Conservation (phyloP, 1,139 yeast species). For the Suhomyces bokatorum region DNA sequence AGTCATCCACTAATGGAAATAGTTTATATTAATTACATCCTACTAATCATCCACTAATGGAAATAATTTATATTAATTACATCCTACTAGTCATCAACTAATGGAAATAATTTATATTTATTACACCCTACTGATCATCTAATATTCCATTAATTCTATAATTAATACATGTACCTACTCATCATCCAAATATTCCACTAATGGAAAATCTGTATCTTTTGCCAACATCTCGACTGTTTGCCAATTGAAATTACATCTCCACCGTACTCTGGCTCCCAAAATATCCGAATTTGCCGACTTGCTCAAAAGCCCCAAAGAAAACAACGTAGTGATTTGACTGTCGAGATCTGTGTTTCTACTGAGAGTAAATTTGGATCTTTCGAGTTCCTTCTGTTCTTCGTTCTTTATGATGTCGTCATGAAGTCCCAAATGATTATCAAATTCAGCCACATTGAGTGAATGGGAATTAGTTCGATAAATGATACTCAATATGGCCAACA, state of each 20-base stretch:
- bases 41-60: too few relatives aligned
- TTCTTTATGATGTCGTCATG: constrained; percentile 36
- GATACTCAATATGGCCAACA: constrained; percentile 65
- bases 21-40: too few relatives aligned
- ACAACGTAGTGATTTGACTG: constrained; percentile 61
- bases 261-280: constrained; percentile 59
- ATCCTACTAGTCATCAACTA: too few relatives aligned
- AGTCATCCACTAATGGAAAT: too few relatives aligned
- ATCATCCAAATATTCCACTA: constrained; percentile 43
- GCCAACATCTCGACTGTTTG: constrained; percentile 52
- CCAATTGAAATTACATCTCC: constrained; percentile 66
- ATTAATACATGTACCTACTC: too few relatives aligned
- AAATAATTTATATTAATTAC: too few relatives aligned
- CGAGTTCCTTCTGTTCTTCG: constrained; percentile 32
- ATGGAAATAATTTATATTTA: too few relatives aligned
- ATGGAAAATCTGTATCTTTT: constrained; percentile 52
- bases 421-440: constrained; percentile 26
- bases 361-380: constrained; percentile 33
- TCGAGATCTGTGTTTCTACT: constrained; percentile 50
- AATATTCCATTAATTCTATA: too few relatives aligned
- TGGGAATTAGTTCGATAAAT: constrained; percentile 47
- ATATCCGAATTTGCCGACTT: constrained; percentile 56
- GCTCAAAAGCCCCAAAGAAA: constrained; percentile 53
- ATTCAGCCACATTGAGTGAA: constrained; percentile 26
- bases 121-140: too few relatives aligned